Evolutionary conservation across 768 basidiomycete genomes (phyloP), one percentile per base, ranked within the genome.

Genomic region (Sporobolomyces roseus): DNA sequence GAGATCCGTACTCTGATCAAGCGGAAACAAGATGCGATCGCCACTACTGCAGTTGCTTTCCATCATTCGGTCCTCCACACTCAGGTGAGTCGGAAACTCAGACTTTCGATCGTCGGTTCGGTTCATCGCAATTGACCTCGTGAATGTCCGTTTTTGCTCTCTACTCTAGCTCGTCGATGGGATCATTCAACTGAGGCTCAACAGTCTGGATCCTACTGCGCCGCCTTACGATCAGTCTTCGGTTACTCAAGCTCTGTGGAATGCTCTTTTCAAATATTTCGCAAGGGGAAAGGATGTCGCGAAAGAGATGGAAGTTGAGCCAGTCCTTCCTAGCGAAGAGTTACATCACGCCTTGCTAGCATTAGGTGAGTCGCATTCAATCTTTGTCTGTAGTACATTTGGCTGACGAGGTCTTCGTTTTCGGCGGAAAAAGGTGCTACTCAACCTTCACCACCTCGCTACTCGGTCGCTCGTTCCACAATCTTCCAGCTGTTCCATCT

Each of bases 1-100:
- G 68, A 69, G 63, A 65, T 69, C 25, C 56, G 58, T 45, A 69
- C 68, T 8, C 51, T 64, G 27, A 69, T 69, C 68, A 69, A 69
- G 49, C 68, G 68, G 49, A 69, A 69, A 45, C 16, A 69, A 46
- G 53, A 53, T 12, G 54, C 41, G 30, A 35, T 69, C 35, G 63
- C 68, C 0, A 69, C 68, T 2, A 69, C 68, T 13, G 68, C 68
- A 38, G 68, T 69, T 27, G 68, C 63, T 2, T 69, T 69, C 59
- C 68, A 69, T 46, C 63, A 63, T 30, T 69, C 68, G 21, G 68
- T 69, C 51, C 52, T 69, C 27, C 68, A 69, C 48, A 64, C 68
- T 14, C 68, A 68, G 41, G 67, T 68, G 23, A 23, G 66, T 17
- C 17, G 17, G 38, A 41, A 41, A 17, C 9, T 41, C 17, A n/a